phyloP scores from a whole-genome alignment of 1,284 basidiomycete species.

The Trichosporon sp. region DNA sequence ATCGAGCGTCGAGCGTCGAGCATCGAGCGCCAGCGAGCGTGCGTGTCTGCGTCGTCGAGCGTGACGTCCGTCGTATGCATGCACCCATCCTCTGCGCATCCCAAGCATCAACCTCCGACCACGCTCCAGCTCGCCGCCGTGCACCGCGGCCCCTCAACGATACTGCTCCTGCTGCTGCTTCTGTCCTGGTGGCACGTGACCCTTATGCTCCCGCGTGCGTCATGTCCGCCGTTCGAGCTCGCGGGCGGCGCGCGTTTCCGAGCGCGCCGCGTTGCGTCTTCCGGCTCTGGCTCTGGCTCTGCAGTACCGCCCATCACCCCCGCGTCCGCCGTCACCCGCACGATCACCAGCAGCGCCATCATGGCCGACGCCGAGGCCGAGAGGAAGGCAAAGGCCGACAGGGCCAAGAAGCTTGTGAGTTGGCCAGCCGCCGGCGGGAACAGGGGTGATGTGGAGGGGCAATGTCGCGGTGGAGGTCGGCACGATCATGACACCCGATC shows the following conservation, averaged over 20 bases:
- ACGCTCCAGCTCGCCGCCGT: background rate
- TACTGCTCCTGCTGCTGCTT: background rate
- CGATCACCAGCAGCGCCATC: no score
- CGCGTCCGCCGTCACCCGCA: background rate
- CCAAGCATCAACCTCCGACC: no score
- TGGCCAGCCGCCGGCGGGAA: background rate
- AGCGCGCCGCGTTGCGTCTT: background rate
- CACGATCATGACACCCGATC: no score
- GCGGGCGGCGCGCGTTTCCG: background rate
- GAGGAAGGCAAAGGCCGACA: slow-evolving; percentile 45
- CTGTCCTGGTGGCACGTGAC: background rate
- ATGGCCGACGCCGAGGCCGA: slow-evolving; percentile 26
- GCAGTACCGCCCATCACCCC: no score
- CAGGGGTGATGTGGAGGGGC: background rate
- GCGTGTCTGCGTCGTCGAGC: no score
- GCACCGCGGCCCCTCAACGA: background rate
- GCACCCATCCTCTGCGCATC: no score
- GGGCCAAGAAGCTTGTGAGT: slow-evolving; percentile 44
- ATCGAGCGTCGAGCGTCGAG: no score
- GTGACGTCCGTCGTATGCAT: no score
- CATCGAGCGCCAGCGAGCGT: no score
- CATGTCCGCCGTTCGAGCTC: background rate
- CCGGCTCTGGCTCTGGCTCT: no score
- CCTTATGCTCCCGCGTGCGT: background rate
- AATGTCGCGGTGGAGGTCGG: background rate